phyloP scores from a whole-genome alignment of 176 grass and related monocot genomes.

The Carex pumila region DNA sequence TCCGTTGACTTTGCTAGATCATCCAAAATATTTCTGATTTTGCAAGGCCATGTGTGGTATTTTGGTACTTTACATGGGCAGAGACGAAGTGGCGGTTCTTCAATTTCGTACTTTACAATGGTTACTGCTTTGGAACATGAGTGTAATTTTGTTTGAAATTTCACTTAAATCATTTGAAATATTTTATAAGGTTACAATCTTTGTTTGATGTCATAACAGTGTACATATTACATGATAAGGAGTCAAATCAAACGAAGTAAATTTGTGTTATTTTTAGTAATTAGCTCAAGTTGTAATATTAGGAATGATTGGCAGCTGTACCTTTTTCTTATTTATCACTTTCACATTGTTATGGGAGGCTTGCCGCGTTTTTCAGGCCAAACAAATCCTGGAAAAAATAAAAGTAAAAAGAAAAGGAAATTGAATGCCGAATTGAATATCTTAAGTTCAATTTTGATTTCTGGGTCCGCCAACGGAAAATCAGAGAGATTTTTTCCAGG shows the following conservation, averaged over 20 bases:
- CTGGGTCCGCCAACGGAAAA: background rate
- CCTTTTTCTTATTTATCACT: background rate
- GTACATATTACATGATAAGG: background rate
- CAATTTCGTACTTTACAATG: background rate
- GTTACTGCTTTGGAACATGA: background rate
- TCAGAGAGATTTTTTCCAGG: background rate
- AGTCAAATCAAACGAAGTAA: background rate
- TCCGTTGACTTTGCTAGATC: background rate
- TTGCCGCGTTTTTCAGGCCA: constrained; percentile 9
- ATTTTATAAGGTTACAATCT: background rate
- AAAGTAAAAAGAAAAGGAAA: background rate
- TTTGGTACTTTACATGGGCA: background rate
- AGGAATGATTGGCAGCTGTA: background rate
- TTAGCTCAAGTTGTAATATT: background rate
- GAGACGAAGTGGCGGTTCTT: background rate
- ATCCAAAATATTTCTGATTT: background rate
- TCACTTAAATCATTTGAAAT: background rate
- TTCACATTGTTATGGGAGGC: background rate
- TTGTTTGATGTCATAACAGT: constrained; percentile 3
- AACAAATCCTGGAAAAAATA: background rate
- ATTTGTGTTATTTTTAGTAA: constrained; percentile 13
- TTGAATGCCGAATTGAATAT: background rate
- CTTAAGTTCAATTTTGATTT: background rate
- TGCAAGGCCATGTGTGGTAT: background rate
- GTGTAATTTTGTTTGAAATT: background rate